A percentile compares a stretch with the other conserved stretches of the same genome.
Conservation (phyloP, 106 monocot genomes). For the Allium cepa region DNA sequence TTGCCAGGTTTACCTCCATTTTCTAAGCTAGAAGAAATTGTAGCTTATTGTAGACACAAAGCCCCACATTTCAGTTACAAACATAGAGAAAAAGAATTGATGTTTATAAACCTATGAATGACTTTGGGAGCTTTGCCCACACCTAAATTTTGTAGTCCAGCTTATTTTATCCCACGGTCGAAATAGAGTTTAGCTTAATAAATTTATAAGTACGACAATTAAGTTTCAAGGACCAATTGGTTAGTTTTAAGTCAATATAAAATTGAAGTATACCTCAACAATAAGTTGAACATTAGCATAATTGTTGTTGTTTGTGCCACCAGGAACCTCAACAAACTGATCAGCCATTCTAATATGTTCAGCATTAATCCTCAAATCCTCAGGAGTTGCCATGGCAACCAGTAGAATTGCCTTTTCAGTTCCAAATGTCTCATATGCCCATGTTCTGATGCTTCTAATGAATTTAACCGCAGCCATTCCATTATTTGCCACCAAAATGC, state of each 20-base stretch:
- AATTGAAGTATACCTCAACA: constrained; percentile 59
- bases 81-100: neutral
- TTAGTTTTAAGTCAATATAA: neutral
- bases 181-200: neutral
- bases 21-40: too few species aligned
- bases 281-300: constrained; percentile 99
- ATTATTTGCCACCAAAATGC: constrained; percentile 95
- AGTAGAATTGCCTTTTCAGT: constrained; percentile 89
- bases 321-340: constrained; percentile 97
- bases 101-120: neutral
- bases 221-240: neutral
- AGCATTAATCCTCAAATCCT: constrained; percentile 95
- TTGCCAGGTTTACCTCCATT: too few species aligned
- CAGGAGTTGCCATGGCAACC: constrained; percentile 96
- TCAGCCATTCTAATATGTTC: constrained; percentile 99
- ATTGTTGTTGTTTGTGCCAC: constrained; percentile 97
- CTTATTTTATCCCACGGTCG: neutral
- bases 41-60: too few species aligned
- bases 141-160: neutral
- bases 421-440: constrained; percentile 95
- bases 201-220: neutral
- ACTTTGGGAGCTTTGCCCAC: too few species aligned
- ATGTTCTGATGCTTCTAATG: constrained; percentile 81
- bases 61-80: neutral
- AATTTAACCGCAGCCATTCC: constrained; percentile 99